phyloP scores from a whole-genome alignment of 306 rosid genomes.

The Canavalia ensiformis region DNA sequence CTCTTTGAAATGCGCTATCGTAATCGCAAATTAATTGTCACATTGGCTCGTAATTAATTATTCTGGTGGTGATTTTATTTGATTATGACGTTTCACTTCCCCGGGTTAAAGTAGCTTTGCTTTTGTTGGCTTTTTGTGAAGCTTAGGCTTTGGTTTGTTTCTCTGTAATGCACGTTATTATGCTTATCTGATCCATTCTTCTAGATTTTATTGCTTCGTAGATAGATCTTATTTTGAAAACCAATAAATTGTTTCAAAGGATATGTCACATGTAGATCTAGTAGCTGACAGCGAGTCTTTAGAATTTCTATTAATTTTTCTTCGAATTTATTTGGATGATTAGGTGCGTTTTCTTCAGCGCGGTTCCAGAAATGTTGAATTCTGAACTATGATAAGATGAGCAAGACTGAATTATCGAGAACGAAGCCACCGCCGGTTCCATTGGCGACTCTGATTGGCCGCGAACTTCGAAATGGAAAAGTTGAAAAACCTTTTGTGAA shows the following conservation, averaged over 20 bases:
- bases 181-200: slow-evolving; percentile 37
- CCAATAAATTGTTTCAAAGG: slow-evolving; percentile 2
- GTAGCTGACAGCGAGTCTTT: neutral
- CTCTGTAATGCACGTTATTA: slow-evolving; percentile 29
- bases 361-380: slow-evolving; percentile 53
- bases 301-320: slow-evolving; percentile 9
- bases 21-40: slow-evolving; percentile 11
- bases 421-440: slow-evolving; percentile 77
- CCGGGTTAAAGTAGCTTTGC: neutral
- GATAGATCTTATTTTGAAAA: slow-evolving; percentile 36
- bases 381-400: slow-evolving; percentile 75
- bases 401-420: slow-evolving; percentile 67
- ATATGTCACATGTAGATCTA: slow-evolving; percentile 33
- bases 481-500: slow-evolving; percentile 85
- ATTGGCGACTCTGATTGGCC: slow-evolving; percentile 92
- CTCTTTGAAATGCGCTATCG: slow-evolving; percentile 23
- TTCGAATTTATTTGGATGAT: slow-evolving; percentile 39
- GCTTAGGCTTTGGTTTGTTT: slow-evolving; percentile 11
- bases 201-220: slow-evolving; percentile 14
- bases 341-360: slow-evolving; percentile 2
- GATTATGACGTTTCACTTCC: slow-evolving; percentile 22
- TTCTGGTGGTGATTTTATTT: neutral
- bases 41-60: neutral
- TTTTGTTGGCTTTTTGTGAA: neutral
- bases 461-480: slow-evolving; percentile 83